phyloP scores from a whole-genome alignment of 2,329 filamentous ascomycete genomes.

The Amauroascus niger region DNA sequence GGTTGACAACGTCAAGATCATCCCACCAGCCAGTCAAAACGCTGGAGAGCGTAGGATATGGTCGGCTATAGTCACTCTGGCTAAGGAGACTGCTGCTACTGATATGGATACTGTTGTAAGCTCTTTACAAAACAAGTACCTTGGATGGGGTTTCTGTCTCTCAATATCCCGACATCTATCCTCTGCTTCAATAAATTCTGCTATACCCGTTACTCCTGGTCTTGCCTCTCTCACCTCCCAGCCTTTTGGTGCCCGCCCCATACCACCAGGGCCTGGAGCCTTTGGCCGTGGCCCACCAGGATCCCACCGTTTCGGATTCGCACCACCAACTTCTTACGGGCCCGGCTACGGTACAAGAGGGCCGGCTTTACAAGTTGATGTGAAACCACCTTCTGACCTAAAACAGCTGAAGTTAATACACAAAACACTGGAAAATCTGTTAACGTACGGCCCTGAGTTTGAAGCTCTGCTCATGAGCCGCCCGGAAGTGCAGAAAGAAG shows the following conservation, averaged over 20 bases:
- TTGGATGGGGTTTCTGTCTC: conserved; percentile 76
- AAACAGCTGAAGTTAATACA: conserved; percentile 75
- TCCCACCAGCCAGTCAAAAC: conserved; percentile 44
- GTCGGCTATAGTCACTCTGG: conserved; percentile 70
- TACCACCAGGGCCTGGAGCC: conserved; percentile 41
- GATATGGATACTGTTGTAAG: conserved; percentile 77
- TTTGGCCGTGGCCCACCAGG: conserved; percentile 32
- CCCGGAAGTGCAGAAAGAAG: conserved; percentile 70
- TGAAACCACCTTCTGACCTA: conserved; percentile 67
- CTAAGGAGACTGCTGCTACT: conserved; percentile 67
- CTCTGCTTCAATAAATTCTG: conserved; percentile 55
- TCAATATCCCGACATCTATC: conserved; percentile 74
- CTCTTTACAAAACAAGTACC: conserved; percentile 67
- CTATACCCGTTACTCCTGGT: conserved; percentile 40
- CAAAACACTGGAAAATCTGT: conserved; percentile 69
- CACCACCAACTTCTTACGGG: conserved; percentile 65
- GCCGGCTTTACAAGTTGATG: conserved; percentile 55
- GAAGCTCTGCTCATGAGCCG: conserved; percentile 87
- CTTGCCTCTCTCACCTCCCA: conserved; percentile 47
- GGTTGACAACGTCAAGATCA: conserved; percentile 64
- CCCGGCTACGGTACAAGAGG: conserved; percentile 39
- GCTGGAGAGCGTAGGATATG: conserved; percentile 57
- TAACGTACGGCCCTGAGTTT: conserved; percentile 74
- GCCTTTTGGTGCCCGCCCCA: conserved; percentile 67
- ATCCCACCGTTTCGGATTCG: conserved; percentile 54